Conservation (phyloP, 1,284 basidiomycete genomes). For the Vanrija pseudolonga region DNA sequence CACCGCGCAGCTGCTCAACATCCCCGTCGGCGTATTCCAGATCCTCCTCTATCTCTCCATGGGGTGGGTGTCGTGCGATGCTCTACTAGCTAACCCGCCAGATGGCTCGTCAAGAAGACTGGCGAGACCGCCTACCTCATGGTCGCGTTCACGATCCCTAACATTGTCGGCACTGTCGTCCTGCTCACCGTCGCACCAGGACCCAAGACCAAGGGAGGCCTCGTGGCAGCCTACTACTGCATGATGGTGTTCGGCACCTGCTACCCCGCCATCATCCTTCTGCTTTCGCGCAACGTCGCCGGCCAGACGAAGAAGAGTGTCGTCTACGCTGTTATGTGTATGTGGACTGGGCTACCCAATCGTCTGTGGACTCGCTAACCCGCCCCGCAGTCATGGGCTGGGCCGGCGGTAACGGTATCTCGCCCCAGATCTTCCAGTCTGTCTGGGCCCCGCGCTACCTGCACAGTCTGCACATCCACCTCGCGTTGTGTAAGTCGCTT, state of each 20-base stretch:
- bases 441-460: conserved; percentile 25
- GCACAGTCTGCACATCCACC: conserved; percentile 19
- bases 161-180: conserved; percentile 28
- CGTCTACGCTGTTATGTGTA: conserved; percentile 26
- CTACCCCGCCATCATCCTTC: conserved; percentile 22
- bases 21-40: conserved; percentile 19
- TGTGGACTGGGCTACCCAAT: not conserved
- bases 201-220: conserved; percentile 17
- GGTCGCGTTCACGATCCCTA: conserved; percentile 22
- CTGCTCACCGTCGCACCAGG: conserved; percentile 23
- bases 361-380: not conserved
- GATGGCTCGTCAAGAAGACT: conserved; percentile 17
- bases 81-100: not conserved
- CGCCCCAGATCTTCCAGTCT: conserved; percentile 21
- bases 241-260: conserved; percentile 28
- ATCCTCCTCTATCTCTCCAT: conserved; percentile 18
- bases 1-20: conserved; percentile 19
- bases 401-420: conserved; percentile 25
- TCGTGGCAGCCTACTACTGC: conserved; percentile 26
- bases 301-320: conserved; percentile 34
- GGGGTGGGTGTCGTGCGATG: conserved; percentile 2
- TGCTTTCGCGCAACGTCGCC: conserved; percentile 28
- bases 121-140: conserved; percentile 24
- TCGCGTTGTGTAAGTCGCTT: conserved; percentile 9
- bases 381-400: conserved; percentile 13